Conservation (phyloP, 225 moss, liverwort and hornwort species). For the Bryum argenteum region DNA sequence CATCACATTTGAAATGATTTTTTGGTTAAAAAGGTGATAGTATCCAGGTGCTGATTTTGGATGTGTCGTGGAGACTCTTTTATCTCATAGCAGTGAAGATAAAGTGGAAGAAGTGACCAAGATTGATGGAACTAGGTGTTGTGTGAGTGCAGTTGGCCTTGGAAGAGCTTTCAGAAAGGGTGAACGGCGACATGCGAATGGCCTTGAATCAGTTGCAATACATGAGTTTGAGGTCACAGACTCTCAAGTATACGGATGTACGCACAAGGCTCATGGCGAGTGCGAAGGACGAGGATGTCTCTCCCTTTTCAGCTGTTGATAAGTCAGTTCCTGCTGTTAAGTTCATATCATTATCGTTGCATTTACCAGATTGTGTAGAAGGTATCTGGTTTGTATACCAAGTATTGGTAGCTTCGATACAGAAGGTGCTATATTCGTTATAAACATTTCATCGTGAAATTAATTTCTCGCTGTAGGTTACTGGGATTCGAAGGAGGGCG, state of each 20-base stretch:
- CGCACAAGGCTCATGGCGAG: conserved; percentile 86
- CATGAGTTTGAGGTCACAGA: conserved; percentile 77
- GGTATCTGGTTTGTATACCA: conserved; percentile 11
- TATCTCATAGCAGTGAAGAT: too few species aligned
- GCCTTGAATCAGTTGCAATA: conserved; percentile 97
- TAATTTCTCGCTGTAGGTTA: conserved; percentile 55
- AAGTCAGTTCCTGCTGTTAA: conserved; percentile 57
- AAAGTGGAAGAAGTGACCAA: neutral
- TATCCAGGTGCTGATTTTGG: neutral
- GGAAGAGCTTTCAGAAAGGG: conserved; percentile 89
- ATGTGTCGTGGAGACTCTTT: neutral
- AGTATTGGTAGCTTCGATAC: neutral
- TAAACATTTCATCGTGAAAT: neutral
- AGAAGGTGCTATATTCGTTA: neutral
- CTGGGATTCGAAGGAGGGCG: conserved; percentile 85
- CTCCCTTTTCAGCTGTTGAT: conserved; percentile 91
- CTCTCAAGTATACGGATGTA: conserved; percentile 79
- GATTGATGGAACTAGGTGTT: conserved; percentile 18
- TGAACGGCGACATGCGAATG: conserved; percentile 99
- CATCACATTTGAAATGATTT: neutral
- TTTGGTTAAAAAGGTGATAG: neutral
- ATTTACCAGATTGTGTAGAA: neutral
- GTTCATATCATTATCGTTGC: neutral
- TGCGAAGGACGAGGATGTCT: conserved; percentile 86
- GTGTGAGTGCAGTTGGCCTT: conserved; percentile 70